Base-by-base conservation (phyloP, 2,329 filamentous ascomycete genomes). In the Botrytis fabae region DNA sequence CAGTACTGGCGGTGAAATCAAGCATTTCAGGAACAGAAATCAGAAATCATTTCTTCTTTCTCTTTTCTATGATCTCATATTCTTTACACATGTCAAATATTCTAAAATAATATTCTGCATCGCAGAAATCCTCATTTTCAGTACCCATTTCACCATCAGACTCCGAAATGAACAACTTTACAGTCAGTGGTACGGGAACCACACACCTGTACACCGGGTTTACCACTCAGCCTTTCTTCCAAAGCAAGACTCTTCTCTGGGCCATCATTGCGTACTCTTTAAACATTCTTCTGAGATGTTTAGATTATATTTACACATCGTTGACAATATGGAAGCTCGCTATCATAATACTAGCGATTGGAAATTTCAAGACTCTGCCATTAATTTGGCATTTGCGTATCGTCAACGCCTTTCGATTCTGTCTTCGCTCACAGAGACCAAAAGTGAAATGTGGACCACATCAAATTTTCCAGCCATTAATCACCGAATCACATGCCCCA, bases 381-480 rank as follows among this genome's bases (percentile, higher is more conserved):
- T 84, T 88, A 28, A 84, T 89, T 42, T 91, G 89, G 89, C 88
- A 90, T 82, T 85, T 89, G 83, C 76, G 86, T 85, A 80, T 82
- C 44, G 74, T 82, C 28, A 80, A 80, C 74, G 76, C 78, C 82
- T 85, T 81, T 83, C 77, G 85, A 82, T 77, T 81, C 85, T 76
- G 81, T 82, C 77, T 86, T 82, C 78, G 82, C 82, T 78, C 82
- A 81, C 77, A 81, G 82, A 77, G 80, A 75, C 76, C 85, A 82
- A 81, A 81, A 70, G 80, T 79, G 71, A 82, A 82, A 44, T 82
- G 83, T 48, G 81, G 81, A 66, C 84, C 86, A 0, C 82, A 86
- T 75, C 86, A 88, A 57, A 85, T 93, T 69, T 93, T 93, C 81
- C 85, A 87, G 46, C 87, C 91, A 32, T 81, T 89, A 42, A 87